phyloP scores from a whole-genome alignment of 2,329 filamentous ascomycete genomes.

The Penicillium nordicum region DNA sequence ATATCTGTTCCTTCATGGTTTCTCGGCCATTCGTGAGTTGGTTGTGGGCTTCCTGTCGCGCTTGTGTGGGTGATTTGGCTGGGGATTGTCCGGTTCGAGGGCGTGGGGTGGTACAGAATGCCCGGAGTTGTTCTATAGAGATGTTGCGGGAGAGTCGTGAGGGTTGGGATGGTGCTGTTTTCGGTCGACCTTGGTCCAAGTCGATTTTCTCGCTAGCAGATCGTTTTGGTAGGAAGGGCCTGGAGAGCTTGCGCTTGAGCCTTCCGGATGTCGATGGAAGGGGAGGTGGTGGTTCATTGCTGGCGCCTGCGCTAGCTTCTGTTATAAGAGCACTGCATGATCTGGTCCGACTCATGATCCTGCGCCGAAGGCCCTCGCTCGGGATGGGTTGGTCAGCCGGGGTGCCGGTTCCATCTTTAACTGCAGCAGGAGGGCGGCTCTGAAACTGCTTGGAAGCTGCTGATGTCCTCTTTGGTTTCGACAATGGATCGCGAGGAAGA shows the following conservation, averaged over 20 bases:
- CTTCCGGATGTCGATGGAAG: slow-evolving; percentile 16
- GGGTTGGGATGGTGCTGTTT: slow-evolving; percentile 26
- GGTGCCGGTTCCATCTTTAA: slow-evolving; percentile 19
- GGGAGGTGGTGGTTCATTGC: slow-evolving; percentile 1
- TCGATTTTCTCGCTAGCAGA: slow-evolving; percentile 16
- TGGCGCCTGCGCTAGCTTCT: slow-evolving; percentile 7
- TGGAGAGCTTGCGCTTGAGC: slow-evolving; percentile 26
- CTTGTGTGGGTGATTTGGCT: slow-evolving; percentile 7
- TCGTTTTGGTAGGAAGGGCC: slow-evolving; percentile 20
- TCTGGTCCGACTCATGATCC: slow-evolving; percentile 18
- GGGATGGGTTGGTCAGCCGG: slow-evolving; percentile 13
- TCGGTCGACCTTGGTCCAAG: slow-evolving; percentile 18
- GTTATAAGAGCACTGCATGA: slow-evolving; percentile 23
- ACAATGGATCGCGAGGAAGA: slow-evolving; percentile 29
- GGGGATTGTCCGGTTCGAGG: slow-evolving; percentile 17
- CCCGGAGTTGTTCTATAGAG: slow-evolving; percentile 29
- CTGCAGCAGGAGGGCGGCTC: slow-evolving; percentile 2
- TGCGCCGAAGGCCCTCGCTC: slow-evolving; percentile 10
- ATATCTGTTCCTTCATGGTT: slow-evolving; percentile 32
- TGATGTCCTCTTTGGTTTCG: slow-evolving; percentile 9
- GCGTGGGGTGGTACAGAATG: slow-evolving; percentile 17
- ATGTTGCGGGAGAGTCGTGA: slow-evolving; percentile 23
- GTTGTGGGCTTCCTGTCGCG: slow-evolving; percentile 9
- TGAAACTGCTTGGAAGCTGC: slow-evolving; percentile 12
- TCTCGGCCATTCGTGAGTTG: slow-evolving; percentile 16